A percentile compares a stretch with the other conserved stretches of the same genome.
Conservation (phyloP, 805 yeast genomes). For the Starmerella tilneyi region DNA sequence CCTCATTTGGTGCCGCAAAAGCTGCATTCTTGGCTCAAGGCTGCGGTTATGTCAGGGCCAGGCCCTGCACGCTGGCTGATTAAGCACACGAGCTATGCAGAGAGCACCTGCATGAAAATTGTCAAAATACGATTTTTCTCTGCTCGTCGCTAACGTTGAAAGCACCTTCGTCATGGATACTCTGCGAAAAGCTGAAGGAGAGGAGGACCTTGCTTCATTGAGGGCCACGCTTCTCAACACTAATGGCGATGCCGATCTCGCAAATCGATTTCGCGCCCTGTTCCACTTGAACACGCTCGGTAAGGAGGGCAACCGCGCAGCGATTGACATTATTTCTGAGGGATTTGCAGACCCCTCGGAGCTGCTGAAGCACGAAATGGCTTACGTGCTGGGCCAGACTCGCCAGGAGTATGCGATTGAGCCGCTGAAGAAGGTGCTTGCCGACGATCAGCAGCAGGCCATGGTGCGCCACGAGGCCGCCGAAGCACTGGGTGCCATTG, state of each 20-base stretch:
- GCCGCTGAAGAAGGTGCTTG: conserved; percentile 59
- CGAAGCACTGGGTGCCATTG: conserved; percentile 94
- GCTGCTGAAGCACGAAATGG: conserved; percentile 91
- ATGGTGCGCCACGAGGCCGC: conserved; percentile 99
- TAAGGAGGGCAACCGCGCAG: conserved; percentile 53
- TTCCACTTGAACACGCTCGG: conserved; percentile 85
- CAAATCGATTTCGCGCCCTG: conserved; percentile 85
- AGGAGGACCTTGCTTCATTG: conserved; percentile 23
- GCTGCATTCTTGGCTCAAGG: no score
- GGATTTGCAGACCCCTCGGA: conserved; percentile 77
- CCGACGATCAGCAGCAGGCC: conserved; percentile 51
- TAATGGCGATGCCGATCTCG: conserved; percentile 58
- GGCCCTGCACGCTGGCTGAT: not conserved
- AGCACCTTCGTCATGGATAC: conserved; percentile 23
- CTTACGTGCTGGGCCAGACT: conserved; percentile 94
- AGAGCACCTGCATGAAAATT: no score
- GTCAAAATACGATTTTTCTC: not conserved
- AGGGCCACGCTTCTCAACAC: conserved; percentile 27
- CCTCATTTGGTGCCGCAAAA: no score
- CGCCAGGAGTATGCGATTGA: conserved; percentile 72
- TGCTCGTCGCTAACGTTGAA: not conserved
- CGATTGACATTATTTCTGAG: conserved; percentile 74
- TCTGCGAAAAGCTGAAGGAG: conserved; percentile 25
- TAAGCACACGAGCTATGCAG: no score
- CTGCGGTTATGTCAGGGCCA: not conserved